A percentile compares a stretch with the other conserved stretches of the same genome.
These are phyloP conservation scores for Aspergillus panamensis DNA, from an alignment of 495 filamentous ascomycete genomes.

Conservation along the genomic window DNA sequence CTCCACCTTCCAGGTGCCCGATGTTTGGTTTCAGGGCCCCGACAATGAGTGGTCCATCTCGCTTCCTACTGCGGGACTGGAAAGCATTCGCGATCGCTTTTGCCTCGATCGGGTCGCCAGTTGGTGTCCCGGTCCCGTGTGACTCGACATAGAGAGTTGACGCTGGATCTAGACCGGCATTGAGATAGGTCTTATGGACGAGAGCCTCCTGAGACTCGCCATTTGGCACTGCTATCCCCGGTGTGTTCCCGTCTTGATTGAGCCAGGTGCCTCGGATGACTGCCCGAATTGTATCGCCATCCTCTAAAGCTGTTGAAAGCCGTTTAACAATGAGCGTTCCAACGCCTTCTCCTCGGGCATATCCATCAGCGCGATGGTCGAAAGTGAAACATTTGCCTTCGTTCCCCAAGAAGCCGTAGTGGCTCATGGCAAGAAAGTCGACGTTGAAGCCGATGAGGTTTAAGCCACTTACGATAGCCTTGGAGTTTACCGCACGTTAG, in stretches of 20 bases:
- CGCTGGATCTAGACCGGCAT: constrained; percentile 22
- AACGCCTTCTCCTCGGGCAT: constrained; percentile 37
- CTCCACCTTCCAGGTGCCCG: constrained; percentile 2
- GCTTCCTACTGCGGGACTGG: background rate
- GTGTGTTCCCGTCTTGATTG: constrained; percentile 43
- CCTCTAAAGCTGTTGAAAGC: constrained; percentile 24
- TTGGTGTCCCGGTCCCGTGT: constrained; percentile 42
- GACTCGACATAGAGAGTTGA: constrained; percentile 27
- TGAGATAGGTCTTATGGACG: constrained; percentile 23
- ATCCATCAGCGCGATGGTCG: constrained; percentile 30
- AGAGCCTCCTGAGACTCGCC: constrained; percentile 24
- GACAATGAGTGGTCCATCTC: background rate
- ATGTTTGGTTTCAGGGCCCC: background rate
- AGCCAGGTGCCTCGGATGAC: constrained; percentile 39
- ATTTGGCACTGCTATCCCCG: constrained; percentile 20
- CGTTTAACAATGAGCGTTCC: constrained; percentile 31
- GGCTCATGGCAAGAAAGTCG: constrained; percentile 14
- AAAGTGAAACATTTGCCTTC: constrained; percentile 31
- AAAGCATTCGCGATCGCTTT: constrained; percentile 9
- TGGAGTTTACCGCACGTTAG: background rate
- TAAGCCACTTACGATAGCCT: constrained; percentile 31
- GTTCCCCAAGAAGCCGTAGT: constrained; percentile 11
- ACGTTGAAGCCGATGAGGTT: constrained; percentile 30
- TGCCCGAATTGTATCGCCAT: constrained; percentile 32
- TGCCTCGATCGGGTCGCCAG: constrained; percentile 15